Percentiles rank a stretch among this genome's conserved stretches.
Evolutionary conservation across 2,329 filamentous ascomycete species (phyloP).

Genomic region (Fusarium sp.): DNA sequence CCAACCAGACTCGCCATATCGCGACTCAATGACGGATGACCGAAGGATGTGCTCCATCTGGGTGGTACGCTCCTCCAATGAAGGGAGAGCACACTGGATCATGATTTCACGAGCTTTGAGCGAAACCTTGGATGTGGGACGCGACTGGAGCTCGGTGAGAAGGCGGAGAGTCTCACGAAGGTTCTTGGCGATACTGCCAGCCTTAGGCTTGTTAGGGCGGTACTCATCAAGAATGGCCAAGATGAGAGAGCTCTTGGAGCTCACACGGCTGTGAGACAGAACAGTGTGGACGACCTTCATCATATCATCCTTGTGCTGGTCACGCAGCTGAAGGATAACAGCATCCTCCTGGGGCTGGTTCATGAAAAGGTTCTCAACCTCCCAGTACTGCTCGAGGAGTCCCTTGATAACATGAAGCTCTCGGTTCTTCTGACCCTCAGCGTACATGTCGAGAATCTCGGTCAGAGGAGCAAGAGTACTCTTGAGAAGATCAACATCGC

Average conservation of each 20-base stretch:
- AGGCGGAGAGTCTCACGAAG: slow-evolving; percentile 85
- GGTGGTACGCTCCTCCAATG: slow-evolving; percentile 90
- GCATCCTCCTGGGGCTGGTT: slow-evolving; percentile 92
- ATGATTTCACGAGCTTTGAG: slow-evolving; percentile 97
- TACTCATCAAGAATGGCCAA: slow-evolving; percentile 94
- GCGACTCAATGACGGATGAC: slow-evolving; percentile 95
- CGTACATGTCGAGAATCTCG: slow-evolving; percentile 82
- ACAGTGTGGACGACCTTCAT: slow-evolving; percentile 87
- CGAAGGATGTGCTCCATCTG: slow-evolving; percentile 99
- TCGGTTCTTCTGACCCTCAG: slow-evolving; percentile 89
- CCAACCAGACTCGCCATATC: slow-evolving; percentile 96
- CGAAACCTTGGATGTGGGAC: slow-evolving; percentile 90
- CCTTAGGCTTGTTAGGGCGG: slow-evolving; percentile 91
- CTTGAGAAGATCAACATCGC: slow-evolving; percentile 80
- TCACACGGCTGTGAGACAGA: slow-evolving; percentile 92
- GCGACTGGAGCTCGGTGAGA: slow-evolving; percentile 84
- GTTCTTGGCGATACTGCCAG: slow-evolving; percentile 88
- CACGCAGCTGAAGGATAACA: slow-evolving; percentile 91
- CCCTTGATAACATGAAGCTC: slow-evolving; percentile 86
- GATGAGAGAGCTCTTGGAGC: slow-evolving; percentile 92
- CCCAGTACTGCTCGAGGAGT: slow-evolving; percentile 84
- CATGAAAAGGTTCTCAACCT: slow-evolving; percentile 89
- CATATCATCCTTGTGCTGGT: slow-evolving; percentile 96
- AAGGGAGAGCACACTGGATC: slow-evolving; percentile 96
- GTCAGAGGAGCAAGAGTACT: slow-evolving; percentile 80